Evolutionary conservation across 2,329 filamentous ascomycete genomes (phyloP), one percentile per base, ranked within the genome.

Genomic region (Lachnellula subtilissima): DNA sequence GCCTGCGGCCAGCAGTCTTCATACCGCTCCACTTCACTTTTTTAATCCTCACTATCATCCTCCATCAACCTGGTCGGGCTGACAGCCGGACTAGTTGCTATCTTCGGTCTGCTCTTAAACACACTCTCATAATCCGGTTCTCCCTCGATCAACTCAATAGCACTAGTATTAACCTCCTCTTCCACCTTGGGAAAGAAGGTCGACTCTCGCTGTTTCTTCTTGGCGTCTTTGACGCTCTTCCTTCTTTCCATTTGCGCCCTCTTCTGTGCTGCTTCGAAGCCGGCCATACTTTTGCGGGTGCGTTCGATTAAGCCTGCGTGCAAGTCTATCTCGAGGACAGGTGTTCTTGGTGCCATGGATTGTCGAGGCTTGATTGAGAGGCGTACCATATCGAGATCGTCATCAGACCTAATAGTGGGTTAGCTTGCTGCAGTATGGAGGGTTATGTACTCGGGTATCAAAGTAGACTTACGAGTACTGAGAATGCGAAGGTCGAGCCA

Each of bases 31-130:
- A 6, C 25, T 25, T 25, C 28, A 32, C 9, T 4, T 4, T 4
- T 4, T 12, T 32, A 32, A 32, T 32, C 9, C 28, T 32, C 28
- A 32, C 9, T 12, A 4, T 32, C 28, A 11, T 32, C 28, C 28
- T 32, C 28, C 28, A 32, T 12, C 28, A 11, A 11, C 9, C 28
- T 32, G 9, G 9, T 32, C 7, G 67, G 66, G 57, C 67, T 68
- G 11, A 62, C 54, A 40, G 62, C 62, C 1, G 91, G 91, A 69
- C 91, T 96, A 11, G 83, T 82, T 61, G 86, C 86, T 62, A 97
- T 84, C 71, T 85, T 88, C 0, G 92, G 92, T 61, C 92, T 75
- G 61, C 89, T 92, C 73, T 86, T 89, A 70, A 97, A 97, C 1
- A 96, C 86, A 25, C 86, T 87, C 57, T 88, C 87, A 70, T 91